Percentiles rank a stretch among this genome's conserved stretches.
phyloP scores from a whole-genome alignment of 768 basidiomycete genomes.

The Lentinula sp. region DNA sequence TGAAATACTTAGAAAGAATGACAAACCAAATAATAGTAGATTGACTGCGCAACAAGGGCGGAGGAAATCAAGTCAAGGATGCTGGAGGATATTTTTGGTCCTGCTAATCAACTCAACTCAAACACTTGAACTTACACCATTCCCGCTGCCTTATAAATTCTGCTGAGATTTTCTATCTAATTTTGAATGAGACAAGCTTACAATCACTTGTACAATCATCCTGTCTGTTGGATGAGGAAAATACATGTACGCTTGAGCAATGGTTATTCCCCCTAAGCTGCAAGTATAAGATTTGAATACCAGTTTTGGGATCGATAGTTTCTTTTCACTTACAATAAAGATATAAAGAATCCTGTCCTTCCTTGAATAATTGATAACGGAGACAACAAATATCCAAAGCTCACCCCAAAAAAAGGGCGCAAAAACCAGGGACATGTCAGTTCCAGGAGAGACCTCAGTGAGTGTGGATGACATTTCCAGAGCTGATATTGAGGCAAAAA shows the following conservation, averaged over 20 bases:
- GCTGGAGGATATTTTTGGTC: conserved; percentile 1
- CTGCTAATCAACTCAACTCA: background rate
- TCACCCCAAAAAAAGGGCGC: conserved; percentile 4
- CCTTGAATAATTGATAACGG: background rate
- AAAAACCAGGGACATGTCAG: conserved; percentile 3
- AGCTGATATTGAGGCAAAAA: too few relatives aligned
- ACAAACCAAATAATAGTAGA: conserved; percentile 42
- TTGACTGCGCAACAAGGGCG: conserved; percentile 32
- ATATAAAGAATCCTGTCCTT: background rate
- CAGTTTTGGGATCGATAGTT: background rate
- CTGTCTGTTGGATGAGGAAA: conserved; percentile 26
- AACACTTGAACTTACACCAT: conserved; percentile 11
- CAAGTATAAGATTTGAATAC: background rate
- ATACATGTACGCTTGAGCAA: conserved; percentile 35
- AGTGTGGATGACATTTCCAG: background rate
- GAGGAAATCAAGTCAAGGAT: conserved; percentile 33
- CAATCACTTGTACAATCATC: conserved; percentile 21
- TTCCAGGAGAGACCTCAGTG: background rate
- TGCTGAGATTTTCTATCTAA: background rate
- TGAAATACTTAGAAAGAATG: conserved; percentile 3
- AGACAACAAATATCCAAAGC: background rate
- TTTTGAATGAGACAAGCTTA: conserved; percentile 10
- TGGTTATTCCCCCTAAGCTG: conserved; percentile 33
- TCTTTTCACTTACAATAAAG: background rate
- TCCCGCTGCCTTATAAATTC: conserved; percentile 7